phyloP scores from a whole-genome alignment of 73 alveolate genomes.

The Paramecium sonneborni region DNA sequence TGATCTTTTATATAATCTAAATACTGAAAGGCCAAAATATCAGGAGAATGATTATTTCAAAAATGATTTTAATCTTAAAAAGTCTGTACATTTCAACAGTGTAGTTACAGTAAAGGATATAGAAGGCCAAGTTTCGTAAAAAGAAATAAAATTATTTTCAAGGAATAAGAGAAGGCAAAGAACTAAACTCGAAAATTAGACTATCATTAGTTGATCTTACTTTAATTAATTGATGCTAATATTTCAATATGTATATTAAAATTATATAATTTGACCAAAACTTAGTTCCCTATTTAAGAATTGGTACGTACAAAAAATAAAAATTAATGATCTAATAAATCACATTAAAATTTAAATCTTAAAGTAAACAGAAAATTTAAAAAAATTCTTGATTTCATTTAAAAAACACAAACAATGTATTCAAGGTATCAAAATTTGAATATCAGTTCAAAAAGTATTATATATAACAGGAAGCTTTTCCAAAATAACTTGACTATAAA shows the following conservation, averaged over 20 bases:
- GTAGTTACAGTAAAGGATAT: constrained; percentile 17
- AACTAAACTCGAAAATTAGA: not conserved
- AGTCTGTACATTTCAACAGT: constrained; percentile 1
- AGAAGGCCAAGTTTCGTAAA: not conserved
- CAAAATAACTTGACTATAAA: no score
- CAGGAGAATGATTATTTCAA: not conserved
- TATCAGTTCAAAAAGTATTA: no score
- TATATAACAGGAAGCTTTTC: no score
- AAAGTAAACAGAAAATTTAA: no score
- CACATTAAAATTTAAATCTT: no score
- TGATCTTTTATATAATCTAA: not conserved
- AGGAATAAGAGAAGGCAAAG: not conserved
- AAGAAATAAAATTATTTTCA: not conserved
- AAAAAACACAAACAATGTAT: no score
- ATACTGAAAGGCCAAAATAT: not conserved
- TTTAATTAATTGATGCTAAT: not conserved
- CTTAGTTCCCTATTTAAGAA: no score
- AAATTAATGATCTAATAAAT: no score
- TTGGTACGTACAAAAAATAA: no score
- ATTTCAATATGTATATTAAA: not conserved
- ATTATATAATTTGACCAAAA: not conserved
- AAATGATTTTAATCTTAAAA: not conserved
- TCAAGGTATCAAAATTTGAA: no score
- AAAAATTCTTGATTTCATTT: no score
- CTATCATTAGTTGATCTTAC: not conserved